Base-by-base conservation (phyloP, 2,329 filamentous ascomycete genomes). In the Drechslera avenae region DNA sequence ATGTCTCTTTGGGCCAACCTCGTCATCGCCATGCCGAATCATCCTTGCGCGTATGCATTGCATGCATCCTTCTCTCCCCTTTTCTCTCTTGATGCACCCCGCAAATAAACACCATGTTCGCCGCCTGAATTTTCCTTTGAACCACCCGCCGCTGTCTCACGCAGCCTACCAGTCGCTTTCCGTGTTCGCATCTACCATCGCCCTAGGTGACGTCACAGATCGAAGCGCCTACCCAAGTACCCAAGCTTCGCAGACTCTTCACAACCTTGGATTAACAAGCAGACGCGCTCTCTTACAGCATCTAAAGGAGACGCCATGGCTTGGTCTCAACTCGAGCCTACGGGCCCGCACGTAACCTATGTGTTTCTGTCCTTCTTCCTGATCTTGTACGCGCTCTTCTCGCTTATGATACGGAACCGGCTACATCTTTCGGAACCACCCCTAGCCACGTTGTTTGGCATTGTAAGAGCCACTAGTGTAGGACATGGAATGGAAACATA, bases 351-450 rank as follows among this genome's bases (percentile, higher is more conserved):
- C 52, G 49, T 78, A 17, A 74, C 75, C 9, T 81, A 79, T 49
- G 57, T 79, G 16, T 60, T 76, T 8, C 65, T 80, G 3, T 75
- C 77, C 0, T 64, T 64, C 9, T 80, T 80, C 58, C 70, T 80
- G 14, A 72, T 81, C 44, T 60, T 66, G 23, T 80, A 80, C 56
- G 74, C 75, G 0, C 66, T 80, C 8, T 79, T 79, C 63, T 74
- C 74, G 7, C 65, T 72, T 34, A 74, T 78, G 59, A 75, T 80
- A 50, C 69, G 77, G 30, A 79, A 80, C 51, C 71, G 76, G 7
- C 67, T 80, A 2, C 78, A 81, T 54, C 72, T 80, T 13, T 78
- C 76, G 9, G 78, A 80, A 62, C 78, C 78, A 4, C 77, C 78
- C 4, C 68, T 80, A 16, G 78, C 78, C 12, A 75, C 78, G 0